Evolutionary conservation across 257 asterid species (phyloP).

Genomic region (Euphrasia confusa): DNA sequence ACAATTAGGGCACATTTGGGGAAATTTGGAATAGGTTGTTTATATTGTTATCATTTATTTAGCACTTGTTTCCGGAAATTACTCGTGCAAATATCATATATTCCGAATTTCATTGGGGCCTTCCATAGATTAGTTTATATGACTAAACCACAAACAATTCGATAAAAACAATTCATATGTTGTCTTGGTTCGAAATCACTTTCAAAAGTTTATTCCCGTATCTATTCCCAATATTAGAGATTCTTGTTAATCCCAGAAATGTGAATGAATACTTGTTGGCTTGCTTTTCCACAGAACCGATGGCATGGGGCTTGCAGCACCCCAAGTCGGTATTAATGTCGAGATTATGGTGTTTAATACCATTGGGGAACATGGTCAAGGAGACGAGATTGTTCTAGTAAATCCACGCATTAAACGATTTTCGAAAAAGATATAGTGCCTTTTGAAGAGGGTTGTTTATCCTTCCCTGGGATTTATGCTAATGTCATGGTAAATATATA

Average conservation of each 20-base stretch:
- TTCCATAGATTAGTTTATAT: too few species aligned
- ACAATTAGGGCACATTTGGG: background rate
- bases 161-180: background rate
- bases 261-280: conserved; percentile 41
- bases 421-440: conserved; percentile 61
- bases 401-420: conserved; percentile 67
- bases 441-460: conserved; percentile 86
- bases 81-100: background rate
- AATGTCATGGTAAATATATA: conserved; percentile 63
- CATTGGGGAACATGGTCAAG: conserved; percentile 74
- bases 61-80: background rate
- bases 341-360: conserved; percentile 94
- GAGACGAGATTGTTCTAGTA: conserved; percentile 84
- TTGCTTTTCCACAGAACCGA: conserved; percentile 68
- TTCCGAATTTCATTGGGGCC: too few species aligned
- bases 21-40: background rate
- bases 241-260: conserved; percentile 31
- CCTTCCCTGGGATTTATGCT: conserved; percentile 77
- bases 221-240: conserved; percentile 18
- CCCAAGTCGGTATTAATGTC: conserved; percentile 88
- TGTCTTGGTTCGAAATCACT: background rate
- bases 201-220: background rate
- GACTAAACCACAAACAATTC: too few species aligned
- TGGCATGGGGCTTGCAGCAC: conserved; percentile 95
- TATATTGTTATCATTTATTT: background rate